Conservation (phyloP, 306 rosid species). For the Canavalia gladiata region DNA sequence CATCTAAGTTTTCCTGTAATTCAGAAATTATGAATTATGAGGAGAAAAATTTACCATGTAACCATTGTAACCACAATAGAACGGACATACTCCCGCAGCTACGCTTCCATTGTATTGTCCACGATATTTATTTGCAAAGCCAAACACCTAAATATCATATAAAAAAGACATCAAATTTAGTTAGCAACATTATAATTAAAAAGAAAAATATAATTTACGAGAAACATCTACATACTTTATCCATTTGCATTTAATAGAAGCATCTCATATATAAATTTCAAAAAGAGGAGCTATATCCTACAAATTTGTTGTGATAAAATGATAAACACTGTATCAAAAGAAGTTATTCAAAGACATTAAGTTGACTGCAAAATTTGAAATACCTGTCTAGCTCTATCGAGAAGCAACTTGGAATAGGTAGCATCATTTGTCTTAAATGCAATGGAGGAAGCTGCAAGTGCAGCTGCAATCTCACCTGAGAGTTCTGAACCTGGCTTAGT, state of each 20-base stretch:
- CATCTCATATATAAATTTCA: too few relatives aligned
- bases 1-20: too few relatives aligned
- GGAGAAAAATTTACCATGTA: constrained; percentile 55
- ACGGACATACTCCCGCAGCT: constrained; percentile 55
- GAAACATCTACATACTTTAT: too few relatives aligned
- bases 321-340: not conserved
- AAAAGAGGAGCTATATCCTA: too few relatives aligned
- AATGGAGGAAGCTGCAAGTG: constrained; percentile 65
- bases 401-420: constrained; percentile 45
- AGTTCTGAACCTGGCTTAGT: constrained; percentile 55
- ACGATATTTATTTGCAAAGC: constrained; percentile 57
- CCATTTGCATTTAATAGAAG: too few relatives aligned
- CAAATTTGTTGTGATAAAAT: not conserved
- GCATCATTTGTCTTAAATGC: constrained; percentile 14
- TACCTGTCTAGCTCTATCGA: constrained; percentile 44
- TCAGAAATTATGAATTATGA: not conserved
- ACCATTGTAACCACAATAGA: constrained; percentile 57
- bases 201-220: too few relatives aligned
- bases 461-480: constrained; percentile 56
- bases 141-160: constrained; percentile 50
- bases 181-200: not conserved
- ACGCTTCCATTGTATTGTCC: constrained; percentile 56
- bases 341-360: not conserved
- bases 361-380: not conserved
- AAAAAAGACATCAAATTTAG: not conserved